Base-by-base conservation (phyloP, 768 basidiomycete species). In the Auriscalpium microsporum region DNA sequence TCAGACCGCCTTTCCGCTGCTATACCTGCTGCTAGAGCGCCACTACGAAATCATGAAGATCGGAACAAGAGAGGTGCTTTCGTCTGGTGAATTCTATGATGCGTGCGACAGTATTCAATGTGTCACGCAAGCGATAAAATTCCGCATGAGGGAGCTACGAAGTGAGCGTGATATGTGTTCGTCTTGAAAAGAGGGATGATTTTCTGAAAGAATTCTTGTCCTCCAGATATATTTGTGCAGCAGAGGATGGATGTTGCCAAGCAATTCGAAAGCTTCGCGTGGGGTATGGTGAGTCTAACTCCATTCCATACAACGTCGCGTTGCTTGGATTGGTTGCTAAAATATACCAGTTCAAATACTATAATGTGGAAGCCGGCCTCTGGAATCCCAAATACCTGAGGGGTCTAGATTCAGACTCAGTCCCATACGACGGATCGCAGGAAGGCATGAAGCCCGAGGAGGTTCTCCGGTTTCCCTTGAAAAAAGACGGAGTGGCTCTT, bases 41-140 rank as follows among this genome's bases (percentile, higher is more conserved):
- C 58, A 59, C 33, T 45, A 56, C 19, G 51, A 56, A 16, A 53
- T 56, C 14, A 45, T 59, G 7, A 35, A 46, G 16, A 16, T 59
- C 7, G 34, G 34, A 2, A 16, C 17, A 1, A 21, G 0, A 1
- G 3, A 19, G 10, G 40, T 56, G 8, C n/a, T 56, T 7, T 35
- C 49, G 16, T 45, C 51, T 28, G 28, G 35, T 13, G 58, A 59
- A 45, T 37, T 56, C 9, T 16, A 48, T 28, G 49, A 52, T n/a
- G 46, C 16, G 3, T 1, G 14, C 3, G 4, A 17, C 6, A 17
- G 14, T 17, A 7, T 42, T 17, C 1, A 1, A 14, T 42, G 1
- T 8, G 40, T 42, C 2, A 42, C 13, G 13, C 1, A 42, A 17
- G 40, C 17, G 2, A 3, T 42, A 3, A 13, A 42, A 5, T 1